A percentile compares a stretch with the other conserved stretches of the same genome.
Conservation (phyloP, 106 monocot species). For the Acorus calamus region DNA sequence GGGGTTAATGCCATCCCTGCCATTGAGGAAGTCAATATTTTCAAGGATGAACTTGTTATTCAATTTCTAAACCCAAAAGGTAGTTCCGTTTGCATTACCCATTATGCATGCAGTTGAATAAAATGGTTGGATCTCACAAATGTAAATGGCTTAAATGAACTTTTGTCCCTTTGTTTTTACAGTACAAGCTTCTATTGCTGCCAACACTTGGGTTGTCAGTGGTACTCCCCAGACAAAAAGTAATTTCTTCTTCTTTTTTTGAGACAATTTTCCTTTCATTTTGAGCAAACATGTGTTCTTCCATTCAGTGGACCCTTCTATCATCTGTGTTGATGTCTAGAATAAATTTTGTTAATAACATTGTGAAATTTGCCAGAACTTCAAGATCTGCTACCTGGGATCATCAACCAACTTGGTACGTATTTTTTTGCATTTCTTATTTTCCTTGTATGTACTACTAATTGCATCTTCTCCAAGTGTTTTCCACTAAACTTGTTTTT, state of each 20-base stretch:
- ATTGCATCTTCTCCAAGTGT: too few relatives aligned
- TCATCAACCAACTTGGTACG: conserved; percentile 17
- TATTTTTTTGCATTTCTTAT: background rate
- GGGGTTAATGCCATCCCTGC: conserved; percentile 13
- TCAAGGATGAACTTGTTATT: conserved; percentile 17
- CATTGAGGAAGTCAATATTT: conserved; percentile 19
- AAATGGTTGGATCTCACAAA: background rate
- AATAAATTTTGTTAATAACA: too few relatives aligned
- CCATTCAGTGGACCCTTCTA: too few relatives aligned
- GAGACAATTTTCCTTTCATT: background rate
- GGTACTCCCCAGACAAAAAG: conserved; percentile 17
- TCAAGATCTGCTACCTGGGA: conserved; percentile 13
- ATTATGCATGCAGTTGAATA: background rate
- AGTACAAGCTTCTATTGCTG: conserved; percentile 20
- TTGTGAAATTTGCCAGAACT: conserved; percentile 2
- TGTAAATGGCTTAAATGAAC: background rate
- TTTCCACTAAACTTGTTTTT: too few relatives aligned
- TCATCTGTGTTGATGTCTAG: too few relatives aligned
- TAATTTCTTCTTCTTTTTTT: conserved; percentile 2
- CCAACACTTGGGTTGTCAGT: conserved; percentile 22
- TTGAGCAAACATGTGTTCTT: too few relatives aligned
- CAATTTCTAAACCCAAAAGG: conserved; percentile 21
- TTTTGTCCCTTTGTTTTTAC: background rate
- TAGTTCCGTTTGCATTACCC: background rate
- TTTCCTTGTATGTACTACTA: too few relatives aligned